Evolutionary conservation across 2,329 filamentous ascomycete species (phyloP).

Genomic region (Fusarium secorum): DNA sequence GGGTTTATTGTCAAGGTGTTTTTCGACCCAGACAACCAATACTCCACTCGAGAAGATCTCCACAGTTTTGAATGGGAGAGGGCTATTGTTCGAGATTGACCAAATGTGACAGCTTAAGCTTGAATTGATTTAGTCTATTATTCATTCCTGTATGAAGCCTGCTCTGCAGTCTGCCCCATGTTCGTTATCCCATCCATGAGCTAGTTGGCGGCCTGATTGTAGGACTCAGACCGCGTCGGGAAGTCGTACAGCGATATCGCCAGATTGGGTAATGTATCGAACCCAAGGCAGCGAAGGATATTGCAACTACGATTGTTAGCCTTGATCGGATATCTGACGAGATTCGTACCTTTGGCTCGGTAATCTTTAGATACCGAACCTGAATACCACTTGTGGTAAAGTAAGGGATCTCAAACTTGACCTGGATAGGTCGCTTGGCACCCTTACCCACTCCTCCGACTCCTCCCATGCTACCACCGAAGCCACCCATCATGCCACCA

Average conservation of each 20-base stretch:
- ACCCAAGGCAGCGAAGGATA: constrained; percentile 98
- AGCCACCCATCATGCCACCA: constrained; percentile 96
- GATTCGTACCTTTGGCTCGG: constrained; percentile 89
- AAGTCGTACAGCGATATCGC: constrained; percentile 92
- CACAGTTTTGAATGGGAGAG: constrained; percentile 40
- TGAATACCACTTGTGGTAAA: constrained; percentile 99
- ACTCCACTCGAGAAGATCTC: constrained; percentile 40
- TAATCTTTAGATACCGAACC: constrained; percentile 98
- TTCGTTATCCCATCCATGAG: constrained; percentile 22
- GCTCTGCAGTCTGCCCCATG: constrained; percentile 28
- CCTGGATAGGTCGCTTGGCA: constrained; percentile 91
- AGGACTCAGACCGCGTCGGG: constrained; percentile 78
- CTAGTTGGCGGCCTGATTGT: constrained; percentile 8
- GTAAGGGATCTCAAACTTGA: constrained; percentile 99
- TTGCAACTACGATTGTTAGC: constrained; percentile 74
- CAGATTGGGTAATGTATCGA: constrained; percentile 97
- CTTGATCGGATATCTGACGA: neutral
- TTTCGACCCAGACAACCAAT: constrained; percentile 43
- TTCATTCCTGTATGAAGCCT: constrained; percentile 38
- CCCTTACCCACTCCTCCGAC: constrained; percentile 80
- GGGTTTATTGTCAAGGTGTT: constrained; percentile 49
- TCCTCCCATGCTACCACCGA: constrained; percentile 96
- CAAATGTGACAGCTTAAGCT: neutral
- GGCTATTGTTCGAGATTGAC: constrained; percentile 38
- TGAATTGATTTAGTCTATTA: constrained; percentile 39